Evolutionary conservation across 345 rosid species (phyloP).

Genomic region (Lepidium africanum): DNA sequence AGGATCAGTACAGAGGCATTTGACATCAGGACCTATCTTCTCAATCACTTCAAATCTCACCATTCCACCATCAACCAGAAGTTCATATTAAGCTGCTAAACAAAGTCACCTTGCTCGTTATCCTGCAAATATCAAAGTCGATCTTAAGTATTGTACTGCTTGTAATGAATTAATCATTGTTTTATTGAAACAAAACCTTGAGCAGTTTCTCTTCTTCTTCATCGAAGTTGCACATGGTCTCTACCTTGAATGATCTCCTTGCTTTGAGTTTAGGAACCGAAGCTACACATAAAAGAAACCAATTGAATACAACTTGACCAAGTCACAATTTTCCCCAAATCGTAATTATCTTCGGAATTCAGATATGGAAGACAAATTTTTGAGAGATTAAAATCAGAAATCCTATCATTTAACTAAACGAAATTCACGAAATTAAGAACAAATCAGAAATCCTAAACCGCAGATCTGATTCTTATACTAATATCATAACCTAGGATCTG

Average conservation of each 20-base stretch:
- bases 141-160: not conserved
- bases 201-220: conserved; percentile 44
- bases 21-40: conserved; percentile 97
- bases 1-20: conserved; percentile 87
- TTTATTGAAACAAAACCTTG: conserved; percentile 39
- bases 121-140: conserved; percentile 11
- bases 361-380: too few species aligned
- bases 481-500: not conserved
- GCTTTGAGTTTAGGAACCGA: conserved; percentile 75
- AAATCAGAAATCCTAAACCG: not conserved
- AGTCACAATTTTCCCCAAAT: not conserved
- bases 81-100: too few species aligned
- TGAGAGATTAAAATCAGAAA: too few species aligned
- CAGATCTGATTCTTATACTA: not conserved
- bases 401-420: not conserved
- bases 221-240: conserved; percentile 67
- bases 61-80: conserved; percentile 98
- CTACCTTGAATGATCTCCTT: conserved; percentile 60
- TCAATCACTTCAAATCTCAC: conserved; percentile 96
- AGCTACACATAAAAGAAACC: conserved; percentile 38
- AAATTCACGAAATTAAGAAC: not conserved
- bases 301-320: not conserved
- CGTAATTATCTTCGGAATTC: too few species aligned
- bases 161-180: not conserved
- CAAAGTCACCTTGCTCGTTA: too few species aligned